Evolutionary conservation across 2,329 filamentous ascomycete genomes (phyloP).

Genomic region (Nannizzia gypsea): DNA sequence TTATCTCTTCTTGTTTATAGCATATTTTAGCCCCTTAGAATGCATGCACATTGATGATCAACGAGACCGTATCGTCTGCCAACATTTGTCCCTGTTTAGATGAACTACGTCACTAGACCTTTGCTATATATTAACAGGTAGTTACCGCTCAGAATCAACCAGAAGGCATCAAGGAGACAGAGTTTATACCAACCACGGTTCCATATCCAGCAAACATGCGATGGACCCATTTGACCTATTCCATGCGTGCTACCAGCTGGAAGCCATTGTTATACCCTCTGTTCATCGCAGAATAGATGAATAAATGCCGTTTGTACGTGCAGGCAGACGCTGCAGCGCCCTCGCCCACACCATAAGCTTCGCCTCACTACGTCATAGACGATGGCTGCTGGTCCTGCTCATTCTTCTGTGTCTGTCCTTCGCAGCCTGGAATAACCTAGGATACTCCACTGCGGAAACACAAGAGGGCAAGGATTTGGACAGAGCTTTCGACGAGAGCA

Average conservation of each 20-base stretch:
- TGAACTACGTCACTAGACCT: no score
- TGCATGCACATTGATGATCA: neutral
- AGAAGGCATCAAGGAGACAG: neutral
- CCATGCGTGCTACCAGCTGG: no score
- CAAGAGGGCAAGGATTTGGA: constrained; percentile 22
- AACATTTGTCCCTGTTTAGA: no score
- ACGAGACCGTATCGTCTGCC: neutral
- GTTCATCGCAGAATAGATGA: neutral
- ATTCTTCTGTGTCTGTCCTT: constrained; percentile 23
- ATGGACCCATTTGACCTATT: no score
- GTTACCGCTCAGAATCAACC: neutral
- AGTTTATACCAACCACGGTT: neutral
- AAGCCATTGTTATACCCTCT: neutral
- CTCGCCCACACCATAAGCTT: constrained; percentile 16
- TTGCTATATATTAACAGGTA: no score
- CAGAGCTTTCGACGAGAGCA: constrained; percentile 23
- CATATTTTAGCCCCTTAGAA: neutral
- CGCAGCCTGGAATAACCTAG: constrained; percentile 24
- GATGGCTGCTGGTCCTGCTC: constrained; percentile 28
- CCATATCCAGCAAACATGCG: neutral
- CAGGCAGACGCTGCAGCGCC: neutral
- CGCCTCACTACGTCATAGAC: constrained; percentile 30
- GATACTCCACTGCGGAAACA: constrained; percentile 21
- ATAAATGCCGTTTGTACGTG: neutral
- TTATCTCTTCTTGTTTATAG: neutral